Evolutionary conservation across 2,329 filamentous ascomycete genomes (phyloP), one percentile per base, ranked within the genome.

Genomic region (Tolypocladium tundrense): DNA sequence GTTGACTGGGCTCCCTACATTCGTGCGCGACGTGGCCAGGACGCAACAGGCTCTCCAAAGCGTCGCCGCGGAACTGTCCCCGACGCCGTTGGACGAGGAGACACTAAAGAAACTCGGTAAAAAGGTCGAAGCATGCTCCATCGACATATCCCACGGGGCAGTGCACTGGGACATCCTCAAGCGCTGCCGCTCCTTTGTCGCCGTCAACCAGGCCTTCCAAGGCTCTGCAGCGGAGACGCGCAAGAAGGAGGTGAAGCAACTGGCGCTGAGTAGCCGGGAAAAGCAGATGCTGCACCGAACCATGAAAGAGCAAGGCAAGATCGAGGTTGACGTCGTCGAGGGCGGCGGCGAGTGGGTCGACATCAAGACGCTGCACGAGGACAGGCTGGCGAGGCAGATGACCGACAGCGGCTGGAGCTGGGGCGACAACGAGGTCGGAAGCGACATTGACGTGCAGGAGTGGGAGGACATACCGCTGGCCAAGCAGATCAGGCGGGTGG

Each of bases 351-450:
- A 72, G 61, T 75, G 72, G 72, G 52, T 75, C 41, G 66, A 66
- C 19, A 59, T 70, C 51, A 67, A 69, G 37, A 65, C 67, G 9
- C 62, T 73, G 1, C 66, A 66, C 53, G 61, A 64, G 14, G 66
- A 70, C 53, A 64, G 72, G 35, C 64, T 76, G 55, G 70, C 70
- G 9, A 65, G 72, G 4, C 72, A 76, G 52, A 71, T 76, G 73
- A 68, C 68, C 3, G 73, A 75, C 52, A 67, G 66, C n/a, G 74
- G 74, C 4, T 76, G 74, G 74, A 66, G 66, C 8, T 76, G 74
- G 74, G 74, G 72, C 7, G 70, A 72, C 8, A 64, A 73, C 59
- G 62, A 65, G 5, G 58, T 63, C 6, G 68, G 68, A 1, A 68
- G 72, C 2, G 54, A 59, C 1, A 69, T 73, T 6, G 67, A 69